Evolutionary conservation across 371 early-diverging fungal genomes (phyloP), one percentile per base, ranked within the genome.

Genomic region (Dinochytrium kinnereticum): DNA sequence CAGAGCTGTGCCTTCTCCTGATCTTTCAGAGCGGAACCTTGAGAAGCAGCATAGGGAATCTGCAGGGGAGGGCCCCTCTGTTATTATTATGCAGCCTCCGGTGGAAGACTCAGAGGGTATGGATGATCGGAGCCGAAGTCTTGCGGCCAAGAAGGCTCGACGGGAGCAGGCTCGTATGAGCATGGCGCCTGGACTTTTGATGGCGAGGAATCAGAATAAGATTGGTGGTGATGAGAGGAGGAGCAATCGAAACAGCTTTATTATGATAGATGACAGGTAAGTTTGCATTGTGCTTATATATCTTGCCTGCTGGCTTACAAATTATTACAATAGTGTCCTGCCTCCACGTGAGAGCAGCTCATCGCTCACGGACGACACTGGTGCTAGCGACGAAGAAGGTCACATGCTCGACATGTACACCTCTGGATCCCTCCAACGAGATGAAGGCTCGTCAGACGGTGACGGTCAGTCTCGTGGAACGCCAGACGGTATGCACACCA

Each of bases 141-240:
- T 66, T 40, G 66, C 66, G 2, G 66, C 66, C 13, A 66, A 66
- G 44, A 66, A 44, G 26, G 66, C 66, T 7, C 15, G 66, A 30
- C 38, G 66, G 30, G 66, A 66, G 44, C 66, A 66, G 30, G 66
- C 49, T 2, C 39, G 66, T 2, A 66, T 66, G 66, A 66, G 66
- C 30, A 44, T 66, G 2, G 66, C 66, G 2, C 49, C 66, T 3
- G 66, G 66, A 10, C n/a, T 66, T 10, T 44, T 66, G 44, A 61
- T 61, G 61, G 61, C 61, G 7, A 31, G 61, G 36, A 37, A 7
- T 24, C 55, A 53, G 26, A 61, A 61, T 55, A 30, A 30, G 24
- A 15, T 10, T 2, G 36, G 61, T 10, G 61, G 3, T 10, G 61
- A 37, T 2, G 61, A 61, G 7, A 7, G 61, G 36, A 17, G 37